Evolutionary conservation across 1,284 basidiomycete species (phyloP), one percentile per base, ranked within the genome.

Genomic region (Rhodotorula glutinis): DNA sequence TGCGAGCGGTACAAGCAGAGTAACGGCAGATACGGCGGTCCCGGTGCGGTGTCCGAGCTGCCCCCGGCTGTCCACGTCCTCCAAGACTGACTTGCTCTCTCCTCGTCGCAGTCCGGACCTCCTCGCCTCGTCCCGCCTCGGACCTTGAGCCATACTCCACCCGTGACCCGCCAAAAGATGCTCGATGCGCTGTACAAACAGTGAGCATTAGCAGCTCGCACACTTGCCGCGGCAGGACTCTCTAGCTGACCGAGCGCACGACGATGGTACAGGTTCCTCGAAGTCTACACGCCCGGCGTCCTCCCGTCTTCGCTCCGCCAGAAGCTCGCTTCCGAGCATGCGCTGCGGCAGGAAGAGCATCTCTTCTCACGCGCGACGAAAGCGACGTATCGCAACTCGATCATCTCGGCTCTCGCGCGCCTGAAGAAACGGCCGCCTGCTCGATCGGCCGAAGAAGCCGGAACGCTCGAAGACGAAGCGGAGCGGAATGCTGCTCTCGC

Each of bases 311-410:
- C 70, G 9, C 29, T 43, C 9, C 66, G 65, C 23, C 63, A 70
- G 29, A 23, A 33, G 1, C 65, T 66, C 54, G 40, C 80, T 88
- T 54, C 78, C 83, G 4, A 78, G 82, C 11, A 92, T 79, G 85
- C 90, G 3, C 82, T 90, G 16, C 83, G 81, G 59, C 89, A 92
- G 75, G 90, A 92, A 75, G 83, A 85, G 46, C 87, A 90, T 65
- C 82, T 91, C 2, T 90, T 90, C 77, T 81, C 81, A 30, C 85
- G 84, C 66, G 85, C 88, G 0, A 87, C 81, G 62, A 90, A 89
- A 77, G 75, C 85, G 49, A 90, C 89, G 0, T 92, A 92, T 78
- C 86, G 89, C 56, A 87, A 89, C 80, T 88, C 87, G 29, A 82
- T 88, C 33, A 91, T 91, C 54, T 84, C 84, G 57, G 86, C 86